Base-by-base conservation (phyloP, 2,329 filamentous ascomycete genomes). In the Ilyonectria mors-panacis region DNA sequence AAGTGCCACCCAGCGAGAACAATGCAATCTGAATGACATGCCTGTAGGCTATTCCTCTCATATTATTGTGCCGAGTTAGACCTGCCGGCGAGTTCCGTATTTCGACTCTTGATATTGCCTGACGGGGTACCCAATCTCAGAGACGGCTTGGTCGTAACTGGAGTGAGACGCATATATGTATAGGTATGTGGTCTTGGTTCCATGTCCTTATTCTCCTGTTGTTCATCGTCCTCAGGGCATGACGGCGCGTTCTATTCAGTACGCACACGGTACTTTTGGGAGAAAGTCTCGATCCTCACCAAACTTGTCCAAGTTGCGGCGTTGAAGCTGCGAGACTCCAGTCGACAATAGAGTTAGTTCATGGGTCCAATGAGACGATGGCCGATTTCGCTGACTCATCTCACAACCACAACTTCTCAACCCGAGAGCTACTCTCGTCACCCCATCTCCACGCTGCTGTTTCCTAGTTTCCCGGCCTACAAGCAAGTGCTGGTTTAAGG, bases 351-450 rank as follows among this genome's bases (percentile, higher is more conserved):
- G 17, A 8, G 39, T 42, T 42, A 15, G n/a, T 6, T 28, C 26
- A 53, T 35, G 54, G 66, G 59, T 39, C 74, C 74, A 76, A 75
- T 76, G 21, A 59, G 60, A 67, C 53, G 33, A 28, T 44, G 28
- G 45, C 51, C 50, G 47, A 65, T 70, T 56, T 37, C 61, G 74
- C 74, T 76, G 70, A 76, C 74, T 76, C 74, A 76, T 75, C 72
- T 62, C 66, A 71, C 59, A 59, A 69, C 26, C 26, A n/a, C 28
- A 53, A 5, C n/a, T 17, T 42, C 28, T 15, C 48, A 35, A 19
- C 48, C 35, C n/a, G 8, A 53, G 17, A 28, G 21, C n/a, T n/a
- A 23, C 28, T 21, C 28, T 53, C 30, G 44, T 51, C 65, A 45
- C 51, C 17, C 17, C 51, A 39, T 45, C 28, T 48, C 45, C 45